Evolutionary conservation across 2,329 filamentous ascomycete genomes (phyloP).

Genomic region (Sporothrix mexicana): DNA sequence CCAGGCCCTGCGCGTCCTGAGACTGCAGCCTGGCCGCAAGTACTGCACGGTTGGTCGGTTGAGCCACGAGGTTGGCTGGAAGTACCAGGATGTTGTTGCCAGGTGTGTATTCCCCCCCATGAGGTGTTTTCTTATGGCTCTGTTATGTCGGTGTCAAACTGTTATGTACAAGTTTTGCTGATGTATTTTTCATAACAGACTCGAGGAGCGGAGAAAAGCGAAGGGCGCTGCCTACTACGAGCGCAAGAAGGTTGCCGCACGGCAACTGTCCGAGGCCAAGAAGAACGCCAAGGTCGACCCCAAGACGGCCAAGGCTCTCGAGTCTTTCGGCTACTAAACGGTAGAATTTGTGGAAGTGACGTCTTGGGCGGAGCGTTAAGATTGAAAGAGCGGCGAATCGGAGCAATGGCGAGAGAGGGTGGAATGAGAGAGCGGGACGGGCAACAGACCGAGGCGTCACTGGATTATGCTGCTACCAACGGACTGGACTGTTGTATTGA

Average conservation of each 20-base stretch:
- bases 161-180: background rate
- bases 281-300: slow-evolving; percentile 86
- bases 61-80: slow-evolving; percentile 99
- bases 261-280: slow-evolving; percentile 90
- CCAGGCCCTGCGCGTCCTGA: slow-evolving; percentile 94
- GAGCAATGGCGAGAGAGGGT: slow-evolving; percentile 26
- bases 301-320: slow-evolving; percentile 87
- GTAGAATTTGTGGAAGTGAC: slow-evolving; percentile 7
- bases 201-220: slow-evolving; percentile 99
- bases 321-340: slow-evolving; percentile 85
- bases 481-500: slow-evolving; percentile 21
- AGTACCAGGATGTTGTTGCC: slow-evolving; percentile 99
- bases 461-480: background rate
- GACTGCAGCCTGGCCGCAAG: slow-evolving; percentile 98
- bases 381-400: slow-evolving; percentile 14
- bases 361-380: background rate
- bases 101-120: slow-evolving; percentile 69
- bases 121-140: background rate
- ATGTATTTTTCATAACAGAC: slow-evolving; percentile 58
- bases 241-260: slow-evolving; percentile 96
- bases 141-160: no score
- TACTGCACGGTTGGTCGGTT: slow-evolving; percentile 99
- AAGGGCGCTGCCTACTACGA: slow-evolving; percentile 99
- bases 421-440: background rate
- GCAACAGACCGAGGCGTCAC: background rate